A percentile compares a stretch with the other conserved stretches of the same genome.
These are phyloP conservation scores for Daldinia caldariorum DNA, from an alignment of 495 filamentous ascomycete species.

Conservation along the genomic window DNA sequence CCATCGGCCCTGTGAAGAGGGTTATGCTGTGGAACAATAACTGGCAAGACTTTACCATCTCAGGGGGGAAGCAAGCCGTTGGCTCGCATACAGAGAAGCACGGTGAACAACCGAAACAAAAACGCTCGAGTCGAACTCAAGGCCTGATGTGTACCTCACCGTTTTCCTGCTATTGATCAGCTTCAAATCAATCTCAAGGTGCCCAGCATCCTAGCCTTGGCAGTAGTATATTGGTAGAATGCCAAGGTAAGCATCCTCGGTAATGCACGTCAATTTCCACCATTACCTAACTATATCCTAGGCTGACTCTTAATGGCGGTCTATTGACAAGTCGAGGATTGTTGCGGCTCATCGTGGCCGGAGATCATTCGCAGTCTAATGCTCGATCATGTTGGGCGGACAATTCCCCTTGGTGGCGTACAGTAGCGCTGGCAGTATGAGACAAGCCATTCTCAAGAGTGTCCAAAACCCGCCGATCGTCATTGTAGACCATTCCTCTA, in stretches of 20 bases:
- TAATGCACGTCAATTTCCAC: constrained; percentile 31
- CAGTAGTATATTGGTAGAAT: constrained; percentile 17
- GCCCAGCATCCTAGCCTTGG: background rate
- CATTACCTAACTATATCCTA: constrained; percentile 18
- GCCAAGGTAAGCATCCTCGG: constrained; percentile 8
- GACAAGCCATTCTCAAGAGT: constrained; percentile 47
- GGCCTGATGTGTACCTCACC: background rate
- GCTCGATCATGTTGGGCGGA: constrained; percentile 3
- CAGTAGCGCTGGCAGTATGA: constrained; percentile 38
- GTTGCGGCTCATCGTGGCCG: constrained; percentile 27
- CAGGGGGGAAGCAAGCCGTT: constrained; percentile 7
- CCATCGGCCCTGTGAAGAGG: constrained; percentile 11
- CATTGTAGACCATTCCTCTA: constrained; percentile 37
- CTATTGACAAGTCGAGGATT: constrained; percentile 11
- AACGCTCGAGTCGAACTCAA: background rate
- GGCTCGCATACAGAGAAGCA: background rate
- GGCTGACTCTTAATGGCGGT: constrained; percentile 21
- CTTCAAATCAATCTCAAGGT: constrained; percentile 12
- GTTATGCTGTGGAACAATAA: constrained; percentile 24
- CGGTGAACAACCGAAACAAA: constrained; percentile 4
- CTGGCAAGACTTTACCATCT: constrained; percentile 11
- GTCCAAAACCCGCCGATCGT: constrained; percentile 33
- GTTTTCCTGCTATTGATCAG: background rate
- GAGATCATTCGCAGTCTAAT: constrained; percentile 7
- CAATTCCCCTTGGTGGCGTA: constrained; percentile 29